Evolutionary conservation across 2,329 filamentous ascomycete genomes (phyloP), one percentile per base, ranked within the genome.

Genomic region (Byssoonygena ceratinophila): DNA sequence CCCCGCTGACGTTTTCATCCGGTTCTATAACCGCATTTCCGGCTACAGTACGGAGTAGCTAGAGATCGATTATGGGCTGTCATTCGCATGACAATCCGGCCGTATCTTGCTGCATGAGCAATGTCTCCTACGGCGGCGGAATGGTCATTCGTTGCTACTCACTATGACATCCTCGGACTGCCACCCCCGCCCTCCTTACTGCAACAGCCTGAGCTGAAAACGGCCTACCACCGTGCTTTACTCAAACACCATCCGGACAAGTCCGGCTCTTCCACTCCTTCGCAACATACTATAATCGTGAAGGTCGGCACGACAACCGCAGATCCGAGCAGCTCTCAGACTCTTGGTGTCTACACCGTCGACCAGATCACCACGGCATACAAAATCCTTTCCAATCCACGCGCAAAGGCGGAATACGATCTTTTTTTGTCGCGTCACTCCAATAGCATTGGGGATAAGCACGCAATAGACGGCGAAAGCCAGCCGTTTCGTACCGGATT

Each of bases 321-420:
- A 20, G 6, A 40, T 7, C 12, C 18, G 18, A 25, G n/a, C n/a
- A n/a, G 22, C 22, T 41, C 27, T 16, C 29, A 34, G 6, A 48
- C 25, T 41, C 18, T 6, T 16, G 44, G 36, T 37, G 53, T 39
- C 14, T 70, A 63, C 53, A 76, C 75, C 9, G 68, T 83, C 45
- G 80, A 83, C 61, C 70, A 79, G 44, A 79, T 83, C 25, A 76
- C 75, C 16, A 64, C 72, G n/a, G 80, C 80, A 3, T 82, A 79
- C 62, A 74, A 73, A 48, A 73, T 72, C 0, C 72, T 83, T 1
- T 69, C 71, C 0, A 68, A 77, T 41, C 66, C 74, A 0, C 39
- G 45, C 1, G 55, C 66, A 5, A 72, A 73, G 34, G 60, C 64
- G 0, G 74, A 76, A 46, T 81, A 80, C 59, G 74, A 80, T 58